These are phyloP conservation scores for Daldinia vernicosa DNA, from an alignment of 495 filamentous ascomycete genomes.

Conservation along the genomic window DNA sequence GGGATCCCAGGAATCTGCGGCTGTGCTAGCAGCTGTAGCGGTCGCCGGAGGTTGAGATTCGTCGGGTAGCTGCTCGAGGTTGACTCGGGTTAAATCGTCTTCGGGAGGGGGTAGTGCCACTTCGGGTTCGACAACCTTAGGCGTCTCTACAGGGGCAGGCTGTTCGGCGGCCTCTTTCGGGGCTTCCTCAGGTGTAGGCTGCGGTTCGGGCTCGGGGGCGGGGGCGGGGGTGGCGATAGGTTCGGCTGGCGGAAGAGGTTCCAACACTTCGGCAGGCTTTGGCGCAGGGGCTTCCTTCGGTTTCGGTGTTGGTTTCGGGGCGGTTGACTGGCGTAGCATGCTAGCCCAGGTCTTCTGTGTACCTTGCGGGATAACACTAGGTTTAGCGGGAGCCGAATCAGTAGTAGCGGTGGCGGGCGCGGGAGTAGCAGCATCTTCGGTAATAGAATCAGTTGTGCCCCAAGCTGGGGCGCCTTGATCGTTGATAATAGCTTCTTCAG, in stretches of 20 bases:
- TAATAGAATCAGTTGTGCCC: slow-evolving; percentile 35
- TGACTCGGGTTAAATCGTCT: slow-evolving; percentile 87
- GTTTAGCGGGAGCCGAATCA: slow-evolving; percentile 42
- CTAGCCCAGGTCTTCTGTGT: slow-evolving; percentile 66
- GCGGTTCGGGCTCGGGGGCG: slow-evolving; percentile 48
- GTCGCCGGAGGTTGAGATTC: slow-evolving; percentile 75
- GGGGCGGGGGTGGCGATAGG: slow-evolving; percentile 26
- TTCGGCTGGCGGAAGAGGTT: slow-evolving; percentile 52
- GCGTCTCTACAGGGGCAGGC: slow-evolving; percentile 43
- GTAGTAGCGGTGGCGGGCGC: slow-evolving; percentile 35
- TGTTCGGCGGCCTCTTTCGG: slow-evolving; percentile 44
- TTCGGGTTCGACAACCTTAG: slow-evolving; percentile 60
- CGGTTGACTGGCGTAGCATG: slow-evolving; percentile 60
- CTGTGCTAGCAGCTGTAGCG: slow-evolving; percentile 88
- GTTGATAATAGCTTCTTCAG: slow-evolving; percentile 43
- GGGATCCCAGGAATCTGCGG: slow-evolving; percentile 82
- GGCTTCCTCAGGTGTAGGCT: slow-evolving; percentile 45
- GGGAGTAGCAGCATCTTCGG: slow-evolving; percentile 36
- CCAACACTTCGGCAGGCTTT: slow-evolving; percentile 53
- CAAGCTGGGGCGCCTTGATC: slow-evolving; percentile 39
- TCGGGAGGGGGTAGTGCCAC: slow-evolving; percentile 71
- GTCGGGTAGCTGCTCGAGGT: slow-evolving; percentile 89
- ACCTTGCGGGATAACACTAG: slow-evolving; percentile 47
- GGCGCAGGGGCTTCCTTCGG: slow-evolving; percentile 54
- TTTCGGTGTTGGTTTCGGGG: slow-evolving; percentile 55